A percentile compares a stretch with the other conserved stretches of the same genome.
These are phyloP conservation scores for Thermochaetoides dissita DNA, from an alignment of 2,329 filamentous ascomycete species.

Conservation along the genomic window DNA sequence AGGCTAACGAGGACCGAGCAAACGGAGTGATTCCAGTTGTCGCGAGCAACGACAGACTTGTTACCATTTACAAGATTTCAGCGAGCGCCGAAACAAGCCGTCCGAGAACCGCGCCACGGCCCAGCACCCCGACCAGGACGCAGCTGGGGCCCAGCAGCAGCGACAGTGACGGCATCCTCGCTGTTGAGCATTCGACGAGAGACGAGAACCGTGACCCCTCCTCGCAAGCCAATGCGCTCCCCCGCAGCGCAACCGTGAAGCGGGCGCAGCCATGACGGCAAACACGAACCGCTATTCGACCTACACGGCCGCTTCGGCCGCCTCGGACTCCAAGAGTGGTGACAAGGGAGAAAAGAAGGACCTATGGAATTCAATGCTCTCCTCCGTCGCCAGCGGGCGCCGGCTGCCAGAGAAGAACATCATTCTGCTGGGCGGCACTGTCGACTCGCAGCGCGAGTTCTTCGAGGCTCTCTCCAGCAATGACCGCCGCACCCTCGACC, in stretches of 20 bases:
- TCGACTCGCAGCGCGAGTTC: constrained; percentile 74
- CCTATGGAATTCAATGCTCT: constrained; percentile 88
- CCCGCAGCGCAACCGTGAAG: constrained; percentile 2
- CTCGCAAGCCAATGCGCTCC: constrained; percentile 4
- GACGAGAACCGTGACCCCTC: not conserved
- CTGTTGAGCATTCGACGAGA: no score
- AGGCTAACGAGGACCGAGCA: no score
- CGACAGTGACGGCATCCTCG: not conserved
- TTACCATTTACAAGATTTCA: no score
- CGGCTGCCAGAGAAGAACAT: constrained; percentile 84
- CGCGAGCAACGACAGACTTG: no score
- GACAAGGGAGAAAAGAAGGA: constrained; percentile 59
- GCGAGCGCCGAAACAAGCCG: no score
- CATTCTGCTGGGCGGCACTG: constrained; percentile 68
- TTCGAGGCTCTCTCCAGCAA: constrained; percentile 49
- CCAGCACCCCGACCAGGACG: no score
- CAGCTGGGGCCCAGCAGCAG: not conserved
- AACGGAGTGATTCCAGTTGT: no score
- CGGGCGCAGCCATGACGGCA: constrained; percentile 29
- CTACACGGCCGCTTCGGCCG: constrained; percentile 40
- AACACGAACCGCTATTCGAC: constrained; percentile 43
- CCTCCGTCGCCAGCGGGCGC: constrained; percentile 80
- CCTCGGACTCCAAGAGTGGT: constrained; percentile 43
- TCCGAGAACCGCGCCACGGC: no score
- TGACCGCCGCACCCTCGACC: constrained; percentile 41